Conservation (phyloP, 805 yeast species). For the Metschnikowia cubensis region DNA sequence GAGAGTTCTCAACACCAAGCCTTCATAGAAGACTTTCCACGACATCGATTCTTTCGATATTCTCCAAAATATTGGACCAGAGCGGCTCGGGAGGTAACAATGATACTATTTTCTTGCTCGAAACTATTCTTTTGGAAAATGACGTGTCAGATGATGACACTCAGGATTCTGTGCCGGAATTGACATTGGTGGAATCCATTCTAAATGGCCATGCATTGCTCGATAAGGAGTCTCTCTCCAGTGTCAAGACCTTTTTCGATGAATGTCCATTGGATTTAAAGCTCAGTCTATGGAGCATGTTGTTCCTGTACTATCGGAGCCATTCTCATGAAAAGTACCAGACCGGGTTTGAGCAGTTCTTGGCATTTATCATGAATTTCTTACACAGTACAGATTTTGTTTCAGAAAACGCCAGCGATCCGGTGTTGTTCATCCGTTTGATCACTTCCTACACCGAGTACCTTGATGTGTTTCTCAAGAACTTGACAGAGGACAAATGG, state of each 20-base stretch:
- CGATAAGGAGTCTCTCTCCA: conserved; percentile 26
- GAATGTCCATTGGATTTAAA: conserved; percentile 63
- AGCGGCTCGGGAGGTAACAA: conserved; percentile 23
- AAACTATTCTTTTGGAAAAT: conserved; percentile 40
- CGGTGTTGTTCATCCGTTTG: conserved; percentile 42
- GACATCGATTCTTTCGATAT: conserved; percentile 62
- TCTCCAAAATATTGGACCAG: conserved; percentile 47
- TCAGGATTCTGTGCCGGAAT: not conserved
- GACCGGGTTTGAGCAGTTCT: conserved; percentile 48
- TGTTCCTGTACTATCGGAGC: conserved; percentile 52
- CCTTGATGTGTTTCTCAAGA: conserved; percentile 32
- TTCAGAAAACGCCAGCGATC: conserved; percentile 30
- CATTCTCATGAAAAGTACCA: conserved; percentile 33
- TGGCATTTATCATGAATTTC: conserved; percentile 43
- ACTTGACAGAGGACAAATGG: conserved; percentile 34
- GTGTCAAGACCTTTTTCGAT: conserved; percentile 59
- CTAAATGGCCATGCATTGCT: conserved; percentile 13
- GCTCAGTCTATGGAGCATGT: conserved; percentile 70
- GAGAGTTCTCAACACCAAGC: conserved; percentile 46
- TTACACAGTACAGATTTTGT: conserved; percentile 16
- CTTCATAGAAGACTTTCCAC: conserved; percentile 65
- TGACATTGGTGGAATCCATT: conserved; percentile 12
- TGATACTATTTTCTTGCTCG: conserved; percentile 42
- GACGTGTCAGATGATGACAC: not conserved
- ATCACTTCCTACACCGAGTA: conserved; percentile 54